Conservation (phyloP, 2,329 filamentous ascomycete species). For the Neonectria coccinea region DNA sequence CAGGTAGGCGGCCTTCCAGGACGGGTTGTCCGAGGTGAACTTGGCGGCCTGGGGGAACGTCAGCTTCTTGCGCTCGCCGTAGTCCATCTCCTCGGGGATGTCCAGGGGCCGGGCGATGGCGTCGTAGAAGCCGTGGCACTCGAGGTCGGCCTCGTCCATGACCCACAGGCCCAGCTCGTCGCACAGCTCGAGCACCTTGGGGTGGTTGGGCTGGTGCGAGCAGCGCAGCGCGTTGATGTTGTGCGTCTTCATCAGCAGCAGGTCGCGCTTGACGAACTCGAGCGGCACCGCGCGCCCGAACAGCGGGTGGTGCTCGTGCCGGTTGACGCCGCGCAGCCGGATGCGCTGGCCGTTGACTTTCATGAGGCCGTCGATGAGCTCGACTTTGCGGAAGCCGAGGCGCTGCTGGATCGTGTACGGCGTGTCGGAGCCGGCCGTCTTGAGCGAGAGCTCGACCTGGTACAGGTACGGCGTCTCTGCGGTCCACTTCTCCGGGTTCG, state of each 20-base stretch:
- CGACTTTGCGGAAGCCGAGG: conserved; percentile 74
- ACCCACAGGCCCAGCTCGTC: conserved; percentile 76
- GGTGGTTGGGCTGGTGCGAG: conserved; percentile 76
- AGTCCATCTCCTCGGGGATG: conserved; percentile 67
- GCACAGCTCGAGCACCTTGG: conserved; percentile 68
- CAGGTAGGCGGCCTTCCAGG: conserved; percentile 73
- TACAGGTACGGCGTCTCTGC: conserved; percentile 75
- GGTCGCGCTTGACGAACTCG: conserved; percentile 70
- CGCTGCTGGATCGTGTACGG: conserved; percentile 60
- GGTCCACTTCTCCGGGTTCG: conserved; percentile 73
- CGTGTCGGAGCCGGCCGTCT: conserved; percentile 51
- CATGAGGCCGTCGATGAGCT: conserved; percentile 72
- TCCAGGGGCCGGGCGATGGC: conserved; percentile 61
- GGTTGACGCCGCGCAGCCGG: conserved; percentile 69
- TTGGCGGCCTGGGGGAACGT: conserved; percentile 65
- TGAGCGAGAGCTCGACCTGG: conserved; percentile 64
- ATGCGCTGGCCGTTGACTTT: conserved; percentile 73
- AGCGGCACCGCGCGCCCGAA: conserved; percentile 72
- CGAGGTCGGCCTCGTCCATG: conserved; percentile 63
- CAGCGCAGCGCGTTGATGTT: conserved; percentile 79
- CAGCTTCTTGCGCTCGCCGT: conserved; percentile 70
- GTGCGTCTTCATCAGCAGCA: conserved; percentile 75
- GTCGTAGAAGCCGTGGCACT: conserved; percentile 67
- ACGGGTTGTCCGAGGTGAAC: conserved; percentile 71
- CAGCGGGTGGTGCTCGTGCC: conserved; percentile 76